phyloP scores from a whole-genome alignment of 2,329 filamentous ascomycete species.

The Hymenoscyphus occultus region DNA sequence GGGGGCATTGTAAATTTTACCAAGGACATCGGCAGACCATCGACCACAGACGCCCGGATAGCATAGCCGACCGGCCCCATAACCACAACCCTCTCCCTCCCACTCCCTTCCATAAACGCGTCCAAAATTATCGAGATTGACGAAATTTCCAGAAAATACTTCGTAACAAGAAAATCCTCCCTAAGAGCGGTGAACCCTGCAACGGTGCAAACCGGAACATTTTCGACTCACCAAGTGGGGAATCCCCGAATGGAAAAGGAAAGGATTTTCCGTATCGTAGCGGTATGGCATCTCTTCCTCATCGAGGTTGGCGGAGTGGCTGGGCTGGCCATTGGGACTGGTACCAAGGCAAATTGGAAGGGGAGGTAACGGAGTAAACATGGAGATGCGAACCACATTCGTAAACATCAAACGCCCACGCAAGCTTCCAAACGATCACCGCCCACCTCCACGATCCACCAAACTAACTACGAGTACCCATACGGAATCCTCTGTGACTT shows the following conservation, averaged over 20 bases:
- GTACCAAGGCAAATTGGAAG: slow-evolving; percentile 14
- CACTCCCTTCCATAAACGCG: not conserved
- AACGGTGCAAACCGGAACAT: slow-evolving; percentile 3
- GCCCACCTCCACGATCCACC: no score
- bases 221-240: slow-evolving; percentile 3
- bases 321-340: no score
- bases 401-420: slow-evolving; percentile 9
- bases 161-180: no score
- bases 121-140: not conserved
- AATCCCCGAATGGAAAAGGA: not conserved
- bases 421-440: not conserved
- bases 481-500: not conserved
- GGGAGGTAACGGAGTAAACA: not conserved
- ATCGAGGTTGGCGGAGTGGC: slow-evolving; percentile 14
- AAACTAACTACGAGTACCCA: not conserved
- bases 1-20: slow-evolving; percentile 8
- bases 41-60: not conserved
- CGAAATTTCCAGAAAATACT: not conserved
- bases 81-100: not conserved
- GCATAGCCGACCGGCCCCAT: not conserved
- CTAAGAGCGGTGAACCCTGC: slow-evolving; percentile 25
- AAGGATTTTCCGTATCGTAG: slow-evolving; percentile 19
- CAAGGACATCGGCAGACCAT: slow-evolving; percentile 4
- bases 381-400: slow-evolving; percentile 8
- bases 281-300: not conserved